Percentiles rank a stretch among this genome's conserved stretches.
Evolutionary conservation across 441 rosid genomes (phyloP).

Genomic region (Populus hybrid): DNA sequence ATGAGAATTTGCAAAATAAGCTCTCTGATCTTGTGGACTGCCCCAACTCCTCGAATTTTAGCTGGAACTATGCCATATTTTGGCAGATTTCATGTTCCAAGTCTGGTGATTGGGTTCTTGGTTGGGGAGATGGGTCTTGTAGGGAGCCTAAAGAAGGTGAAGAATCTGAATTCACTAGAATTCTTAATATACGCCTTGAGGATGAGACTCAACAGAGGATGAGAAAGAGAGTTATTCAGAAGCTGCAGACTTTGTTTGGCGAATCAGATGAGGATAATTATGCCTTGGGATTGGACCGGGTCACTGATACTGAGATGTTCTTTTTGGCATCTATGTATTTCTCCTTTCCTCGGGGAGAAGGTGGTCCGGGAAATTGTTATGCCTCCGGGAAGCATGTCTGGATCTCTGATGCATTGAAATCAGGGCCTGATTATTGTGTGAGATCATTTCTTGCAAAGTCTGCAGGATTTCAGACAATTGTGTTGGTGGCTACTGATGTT

Average conservation of each 20-base stretch:
- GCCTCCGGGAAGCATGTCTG: slow-evolving; percentile 73
- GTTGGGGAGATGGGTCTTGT: slow-evolving; percentile 94
- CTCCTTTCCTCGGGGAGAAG: slow-evolving; percentile 77
- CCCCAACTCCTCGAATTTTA: slow-evolving; percentile 66
- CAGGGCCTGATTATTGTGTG: slow-evolving; percentile 65
- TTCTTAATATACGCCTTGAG: slow-evolving; percentile 37
- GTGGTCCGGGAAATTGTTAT: slow-evolving; percentile 84
- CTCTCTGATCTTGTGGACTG: slow-evolving; percentile 83
- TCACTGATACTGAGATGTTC: slow-evolving; percentile 89
- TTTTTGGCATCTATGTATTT: slow-evolving; percentile 95
- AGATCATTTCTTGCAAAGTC: slow-evolving; percentile 74
- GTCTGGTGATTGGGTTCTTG: slow-evolving; percentile 76
- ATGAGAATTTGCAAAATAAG: slow-evolving; percentile 74
- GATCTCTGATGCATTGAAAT: slow-evolving; percentile 48
- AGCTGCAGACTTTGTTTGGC: slow-evolving; percentile 70
- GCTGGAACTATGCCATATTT: slow-evolving; percentile 92
- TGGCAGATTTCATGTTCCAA: slow-evolving; percentile 89
- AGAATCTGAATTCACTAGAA: slow-evolving; percentile 48
- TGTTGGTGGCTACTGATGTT: slow-evolving; percentile 72
- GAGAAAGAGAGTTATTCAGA: slow-evolving; percentile 82
- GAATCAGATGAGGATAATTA: slow-evolving; percentile 86
- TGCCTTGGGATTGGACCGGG: slow-evolving; percentile 75
- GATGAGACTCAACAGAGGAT: slow-evolving; percentile 70
- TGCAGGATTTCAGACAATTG: slow-evolving; percentile 76
- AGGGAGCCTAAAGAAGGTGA: slow-evolving; percentile 80